Evolutionary conservation across 345 rosid species (phyloP).

Genomic region (Populus euphratica): DNA sequence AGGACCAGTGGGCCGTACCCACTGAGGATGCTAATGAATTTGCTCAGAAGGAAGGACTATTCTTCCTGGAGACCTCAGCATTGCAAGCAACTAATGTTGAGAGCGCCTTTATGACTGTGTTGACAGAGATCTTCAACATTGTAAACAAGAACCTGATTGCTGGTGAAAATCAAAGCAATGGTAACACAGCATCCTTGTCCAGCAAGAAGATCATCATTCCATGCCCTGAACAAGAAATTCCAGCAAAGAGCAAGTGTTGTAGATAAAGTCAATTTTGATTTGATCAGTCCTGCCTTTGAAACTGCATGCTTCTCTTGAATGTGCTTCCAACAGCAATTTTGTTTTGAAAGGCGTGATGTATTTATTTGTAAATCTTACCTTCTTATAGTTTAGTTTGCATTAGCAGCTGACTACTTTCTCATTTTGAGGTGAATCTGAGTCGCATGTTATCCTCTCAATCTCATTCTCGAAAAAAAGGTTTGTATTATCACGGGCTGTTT

Average conservation of each 20-base stretch:
- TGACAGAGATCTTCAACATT: conserved; percentile 66
- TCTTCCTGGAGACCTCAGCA: conserved; percentile 78
- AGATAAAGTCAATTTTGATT: conserved; percentile 35
- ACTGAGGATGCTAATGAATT: conserved; percentile 73
- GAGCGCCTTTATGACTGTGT: conserved; percentile 58
- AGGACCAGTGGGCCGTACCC: conserved; percentile 58
- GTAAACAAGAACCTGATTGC: conserved; percentile 69
- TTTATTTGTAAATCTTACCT: conserved; percentile 31
- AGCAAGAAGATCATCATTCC: conserved; percentile 71
- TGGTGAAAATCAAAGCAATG: conserved; percentile 48
- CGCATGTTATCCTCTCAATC: neutral
- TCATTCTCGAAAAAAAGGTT: neutral
- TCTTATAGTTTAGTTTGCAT: conserved; percentile 9
- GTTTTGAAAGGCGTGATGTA: conserved; percentile 26
- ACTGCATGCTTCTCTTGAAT: conserved; percentile 7
- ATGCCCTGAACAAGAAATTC: conserved; percentile 67
- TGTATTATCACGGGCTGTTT: neutral
- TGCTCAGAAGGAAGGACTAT: conserved; percentile 74
- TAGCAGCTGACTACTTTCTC: conserved; percentile 23
- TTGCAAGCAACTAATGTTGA: conserved; percentile 69
- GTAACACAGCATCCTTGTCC: conserved; percentile 49
- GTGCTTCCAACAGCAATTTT: conserved; percentile 17
- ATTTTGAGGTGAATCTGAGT: neutral
- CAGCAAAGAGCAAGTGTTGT: conserved; percentile 59
- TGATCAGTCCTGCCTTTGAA: neutral